phyloP scores from a whole-genome alignment of 2,329 filamentous ascomycete genomes.

The Sporothrix inflata region DNA sequence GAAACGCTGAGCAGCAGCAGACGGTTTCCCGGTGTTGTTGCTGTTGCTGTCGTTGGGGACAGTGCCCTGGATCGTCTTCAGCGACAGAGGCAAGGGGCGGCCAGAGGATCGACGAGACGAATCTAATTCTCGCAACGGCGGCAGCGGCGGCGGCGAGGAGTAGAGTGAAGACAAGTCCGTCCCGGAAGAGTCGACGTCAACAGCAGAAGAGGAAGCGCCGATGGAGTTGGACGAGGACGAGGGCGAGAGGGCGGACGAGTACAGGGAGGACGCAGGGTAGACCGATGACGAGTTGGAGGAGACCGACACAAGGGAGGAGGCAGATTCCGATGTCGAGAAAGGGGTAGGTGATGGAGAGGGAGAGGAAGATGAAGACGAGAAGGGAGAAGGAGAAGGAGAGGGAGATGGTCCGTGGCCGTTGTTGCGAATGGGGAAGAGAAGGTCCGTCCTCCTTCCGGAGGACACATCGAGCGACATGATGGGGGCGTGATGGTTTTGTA shows the following conservation, averaged over 20 bases:
- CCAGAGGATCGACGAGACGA: background rate
- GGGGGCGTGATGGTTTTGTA: conserved; percentile 24
- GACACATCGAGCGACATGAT: conserved; percentile 32
- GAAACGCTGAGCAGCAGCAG: background rate
- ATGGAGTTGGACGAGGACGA: conserved; percentile 15
- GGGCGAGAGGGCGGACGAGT: conserved; percentile 10
- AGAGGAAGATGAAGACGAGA: background rate
- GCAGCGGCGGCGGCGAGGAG: background rate
- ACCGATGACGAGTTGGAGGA: conserved; percentile 11
- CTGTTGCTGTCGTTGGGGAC: background rate
- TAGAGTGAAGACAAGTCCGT: background rate
- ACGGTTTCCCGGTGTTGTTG: background rate
- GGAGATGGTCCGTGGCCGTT: conserved; percentile 13
- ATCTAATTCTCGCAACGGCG: background rate
- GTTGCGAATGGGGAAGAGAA: conserved; percentile 17
- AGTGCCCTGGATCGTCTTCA: conserved; percentile 7
- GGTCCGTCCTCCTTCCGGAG: conserved; percentile 26
- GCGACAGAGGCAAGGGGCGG: conserved; percentile 27
- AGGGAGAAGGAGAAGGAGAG: background rate
- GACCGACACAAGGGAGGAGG: conserved; percentile 20
- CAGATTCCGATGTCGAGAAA: conserved; percentile 19
- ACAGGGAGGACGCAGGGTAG: conserved; percentile 24
- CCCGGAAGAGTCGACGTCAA: background rate
- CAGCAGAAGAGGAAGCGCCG: background rate
- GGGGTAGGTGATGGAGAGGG: background rate